A percentile compares a stretch with the other conserved stretches of the same genome.
These are phyloP conservation scores for Globisporangium spiculum DNA, from an alignment of 352 stramenopile genomes.

Conservation along the genomic window DNA sequence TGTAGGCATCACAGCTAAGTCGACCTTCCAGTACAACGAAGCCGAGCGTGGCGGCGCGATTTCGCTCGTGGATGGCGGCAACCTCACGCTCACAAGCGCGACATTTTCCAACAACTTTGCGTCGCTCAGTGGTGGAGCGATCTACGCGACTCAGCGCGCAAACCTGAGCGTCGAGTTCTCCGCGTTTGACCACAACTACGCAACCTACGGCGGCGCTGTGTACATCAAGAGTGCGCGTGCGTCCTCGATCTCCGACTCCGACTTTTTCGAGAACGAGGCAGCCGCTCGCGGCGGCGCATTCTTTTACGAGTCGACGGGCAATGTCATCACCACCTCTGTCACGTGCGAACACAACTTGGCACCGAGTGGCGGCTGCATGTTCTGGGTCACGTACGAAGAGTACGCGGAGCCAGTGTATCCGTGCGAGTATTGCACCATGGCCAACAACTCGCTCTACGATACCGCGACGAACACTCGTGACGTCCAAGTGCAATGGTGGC, in stretches of 20 bases:
- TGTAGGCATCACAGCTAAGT: conserved; percentile 14
- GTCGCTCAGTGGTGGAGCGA: conserved; percentile 24
- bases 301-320: conserved; percentile 35
- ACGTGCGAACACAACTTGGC: conserved; percentile 38
- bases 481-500: conserved; percentile 61
- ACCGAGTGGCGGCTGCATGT: conserved; percentile 57
- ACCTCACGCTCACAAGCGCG: conserved; percentile 12
- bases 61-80: conserved; percentile 14
- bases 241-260: conserved; percentile 17
- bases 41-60: conserved; percentile 35
- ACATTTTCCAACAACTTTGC: conserved; percentile 29
- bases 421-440: conserved; percentile 35
- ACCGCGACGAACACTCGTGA: conserved; percentile 58
- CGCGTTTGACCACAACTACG: conserved; percentile 31
- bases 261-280: conserved; percentile 37
- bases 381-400: conserved; percentile 45
- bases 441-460: conserved; percentile 50
- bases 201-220: conserved; percentile 34
- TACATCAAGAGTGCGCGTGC: conserved; percentile 24
- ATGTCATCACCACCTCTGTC: conserved; percentile 23
- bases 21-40: conserved; percentile 37
- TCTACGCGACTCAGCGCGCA: conserved; percentile 21
- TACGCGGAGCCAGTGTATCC: conserved; percentile 21
- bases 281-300: conserved; percentile 41
- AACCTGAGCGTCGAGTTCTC: conserved; percentile 24